Evolutionary conservation across 2,329 filamentous ascomycete species (phyloP), one percentile per base, ranked within the genome.

Genomic region (Fusarium sp.): DNA sequence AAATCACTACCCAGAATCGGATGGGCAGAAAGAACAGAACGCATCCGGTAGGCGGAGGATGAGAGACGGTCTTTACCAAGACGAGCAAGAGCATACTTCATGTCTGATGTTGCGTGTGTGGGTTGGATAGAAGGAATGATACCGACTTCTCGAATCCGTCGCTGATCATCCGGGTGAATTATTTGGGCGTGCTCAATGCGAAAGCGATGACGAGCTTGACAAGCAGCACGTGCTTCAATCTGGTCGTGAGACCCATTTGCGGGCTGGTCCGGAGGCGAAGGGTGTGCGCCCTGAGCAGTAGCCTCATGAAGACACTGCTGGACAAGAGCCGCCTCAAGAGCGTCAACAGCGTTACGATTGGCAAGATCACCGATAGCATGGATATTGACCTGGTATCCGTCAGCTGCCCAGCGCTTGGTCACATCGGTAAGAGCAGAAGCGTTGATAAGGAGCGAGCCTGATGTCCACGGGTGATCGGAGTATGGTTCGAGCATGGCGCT

Each of bases 101-200:
- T 92, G 80, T 93, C 92, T 13, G 90, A 91, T 7, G 91, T 93
- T 28, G 92, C 91, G 77, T 93, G 91, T 1, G 92, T 93, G 9
- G 91, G 92, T 77, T 93, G 92, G 62, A 94, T 90, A 6, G 90
- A 92, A 2, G 91, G 90, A 59, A 93, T 86, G 75, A 93, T 89
- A 12, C 89, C 89, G 9, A 92, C 80, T 9, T 84, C 82, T 59
- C 83, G 84, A 76, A 93, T 89, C 36, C 90, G 87, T 4, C 74
- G 81, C 78, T 92, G 91, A 80, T 93, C 91, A 65, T 85, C 83
- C 8, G 90, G 89, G 76, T 92, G 89, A 67, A 93, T 90, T 74
- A 93, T 93, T 75, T 93, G 92, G 1, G 91, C 82, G 82, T 94
- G 92, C 78, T 93, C 92, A 76, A 94, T 90, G 72, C 91, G 89